A percentile compares a stretch with the other conserved stretches of the same genome.
These are phyloP conservation scores for Polygonum maritimum DNA, from an alignment of 148 eudicot species.

Conservation along the genomic window DNA sequence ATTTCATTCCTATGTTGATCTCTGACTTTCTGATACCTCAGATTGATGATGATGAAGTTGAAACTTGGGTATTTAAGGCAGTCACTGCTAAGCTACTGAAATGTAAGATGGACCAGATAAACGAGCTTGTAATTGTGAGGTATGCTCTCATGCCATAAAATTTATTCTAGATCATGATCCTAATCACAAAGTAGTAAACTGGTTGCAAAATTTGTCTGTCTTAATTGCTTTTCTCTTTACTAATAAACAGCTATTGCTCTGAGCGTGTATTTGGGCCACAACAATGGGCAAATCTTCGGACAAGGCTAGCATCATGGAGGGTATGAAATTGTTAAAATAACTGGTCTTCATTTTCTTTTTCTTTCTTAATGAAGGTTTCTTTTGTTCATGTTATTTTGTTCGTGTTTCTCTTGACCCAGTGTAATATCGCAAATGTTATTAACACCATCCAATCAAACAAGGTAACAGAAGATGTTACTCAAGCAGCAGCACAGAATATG, in stretches of 20 bases:
- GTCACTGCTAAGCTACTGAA: constrained; percentile 68
- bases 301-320: constrained; percentile 82
- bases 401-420: constrained; percentile 23
- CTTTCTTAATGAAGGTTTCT: not conserved
- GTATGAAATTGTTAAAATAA: constrained; percentile 24
- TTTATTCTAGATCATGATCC: not conserved
- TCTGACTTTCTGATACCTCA: constrained; percentile 12
- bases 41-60: constrained; percentile 83
- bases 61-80: constrained; percentile 82
- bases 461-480: constrained; percentile 53
- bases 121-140: constrained; percentile 73
- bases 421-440: constrained; percentile 55
- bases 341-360: not conserved
- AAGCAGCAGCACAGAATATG: constrained; percentile 50
- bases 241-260: constrained; percentile 48
- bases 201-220: not conserved
- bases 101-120: constrained; percentile 96
- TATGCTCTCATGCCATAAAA: constrained; percentile 13
- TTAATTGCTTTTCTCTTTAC: not conserved
- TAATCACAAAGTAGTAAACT: not conserved
- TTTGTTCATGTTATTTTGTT: not conserved
- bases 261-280: constrained; percentile 76
- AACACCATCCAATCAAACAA: constrained; percentile 79
- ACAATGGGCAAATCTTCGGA: constrained; percentile 69
- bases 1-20: not conserved